Evolutionary conservation across 257 asterid genomes (phyloP), one percentile per base, ranked within the genome.

Genomic region (Misopates orontium): DNA sequence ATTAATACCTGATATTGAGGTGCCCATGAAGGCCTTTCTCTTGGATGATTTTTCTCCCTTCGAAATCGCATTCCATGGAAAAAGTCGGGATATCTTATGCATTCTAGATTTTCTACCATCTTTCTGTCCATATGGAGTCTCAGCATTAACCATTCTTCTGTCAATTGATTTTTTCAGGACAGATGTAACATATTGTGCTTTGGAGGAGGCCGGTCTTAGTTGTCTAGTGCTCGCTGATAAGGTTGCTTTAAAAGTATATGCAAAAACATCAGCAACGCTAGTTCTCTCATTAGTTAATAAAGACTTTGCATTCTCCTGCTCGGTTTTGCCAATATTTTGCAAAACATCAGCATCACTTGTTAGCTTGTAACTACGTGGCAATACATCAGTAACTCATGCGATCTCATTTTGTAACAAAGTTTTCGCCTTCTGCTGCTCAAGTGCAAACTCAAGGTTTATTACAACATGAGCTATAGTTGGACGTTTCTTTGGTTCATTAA

Each of bases 381-480:
- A 53, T 24, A 22, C 40, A 60, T 71, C 74, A 2, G 67, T 42
- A 16, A 71, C 47, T 45, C 67, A 64, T 45, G 53, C 53, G 15
- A 44, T 66, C 60, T 48, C 72, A 54, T 56, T 61, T 0, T 58
- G 45, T 21, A 15, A 50, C 51, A 23, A 71, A 62, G 73, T 58
- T 44, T 64, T 72, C 60, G 81, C 67, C 45, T 60, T 77, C 63
- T 85, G 93, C 68, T 75, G 82, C 51, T 51, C 77, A 78, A 83
- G 79, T 45, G 88, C 88, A 54, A 76, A 60, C 50, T 83, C 84
- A 20, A 85, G 90, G 60, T 79, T 77, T 60, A 79, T 72, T 39
- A 85, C 75, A 45, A 83, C 79, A 31, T 77, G 81, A 22, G 77
- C 79, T 66, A 85, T 79, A 36, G 80, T 17, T 44, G 90, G 96